Percentiles rank a stretch among this genome's conserved stretches.
Conservation (phyloP, 192 early-diverging fungal species). For the Lunasporangiospora selenospora region DNA sequence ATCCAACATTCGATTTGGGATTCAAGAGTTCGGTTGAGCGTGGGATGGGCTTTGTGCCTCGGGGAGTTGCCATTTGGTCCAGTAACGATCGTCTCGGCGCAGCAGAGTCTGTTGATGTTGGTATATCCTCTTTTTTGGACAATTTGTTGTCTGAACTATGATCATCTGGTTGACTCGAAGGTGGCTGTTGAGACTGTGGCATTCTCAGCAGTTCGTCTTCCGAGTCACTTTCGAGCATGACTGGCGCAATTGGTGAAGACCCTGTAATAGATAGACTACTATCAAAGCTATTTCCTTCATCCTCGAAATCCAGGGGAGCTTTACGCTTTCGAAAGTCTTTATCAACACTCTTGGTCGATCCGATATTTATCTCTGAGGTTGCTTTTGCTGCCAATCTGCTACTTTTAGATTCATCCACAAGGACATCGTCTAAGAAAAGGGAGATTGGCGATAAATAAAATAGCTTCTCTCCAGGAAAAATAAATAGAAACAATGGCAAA, state of each 20-base stretch:
- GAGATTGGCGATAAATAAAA: too few relatives aligned
- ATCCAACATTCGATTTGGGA: constrained; percentile 3
- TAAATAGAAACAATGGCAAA: too few relatives aligned
- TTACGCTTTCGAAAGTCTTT: constrained; percentile 17
- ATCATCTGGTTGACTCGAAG: neutral
- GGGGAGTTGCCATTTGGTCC: constrained; percentile 39
- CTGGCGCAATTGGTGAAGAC: neutral
- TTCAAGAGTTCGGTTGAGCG: neutral
- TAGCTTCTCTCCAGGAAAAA: too few relatives aligned
- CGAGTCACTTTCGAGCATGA: constrained; percentile 22
- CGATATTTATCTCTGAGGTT: too few relatives aligned
- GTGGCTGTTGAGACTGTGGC: too few relatives aligned
- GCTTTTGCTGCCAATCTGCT: too few relatives aligned
- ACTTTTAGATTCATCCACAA: too few relatives aligned
- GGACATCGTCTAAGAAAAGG: too few relatives aligned
- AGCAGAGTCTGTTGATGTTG: neutral
- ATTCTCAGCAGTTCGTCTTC: constrained; percentile 19
- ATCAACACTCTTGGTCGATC: too few relatives aligned
- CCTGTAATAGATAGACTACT: too few relatives aligned
- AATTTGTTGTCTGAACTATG: neutral
- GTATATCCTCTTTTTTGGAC: too few relatives aligned
- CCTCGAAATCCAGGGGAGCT: neutral
- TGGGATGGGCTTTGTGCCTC: constrained; percentile 28
- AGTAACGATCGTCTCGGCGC: constrained; percentile 11
- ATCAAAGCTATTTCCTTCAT: neutral